Percentiles rank a stretch among this genome's conserved stretches.
phyloP scores from a whole-genome alignment of 805 yeast species.

The Barnettozyma siamensis region DNA sequence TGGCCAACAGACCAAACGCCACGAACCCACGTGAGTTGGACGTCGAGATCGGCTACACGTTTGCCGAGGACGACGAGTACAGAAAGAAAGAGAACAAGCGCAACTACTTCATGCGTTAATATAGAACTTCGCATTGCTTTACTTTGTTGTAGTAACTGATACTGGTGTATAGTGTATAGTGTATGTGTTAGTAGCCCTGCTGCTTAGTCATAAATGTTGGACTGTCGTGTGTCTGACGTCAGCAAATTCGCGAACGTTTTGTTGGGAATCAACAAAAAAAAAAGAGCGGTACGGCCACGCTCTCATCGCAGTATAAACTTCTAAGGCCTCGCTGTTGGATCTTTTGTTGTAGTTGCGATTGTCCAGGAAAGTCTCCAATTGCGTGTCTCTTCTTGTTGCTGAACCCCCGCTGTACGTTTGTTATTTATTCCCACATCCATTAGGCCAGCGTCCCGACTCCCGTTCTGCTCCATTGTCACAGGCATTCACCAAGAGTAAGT shows the following conservation, averaged over 20 bases:
- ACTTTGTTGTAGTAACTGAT: no score
- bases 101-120: conserved; percentile 67
- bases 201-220: neutral
- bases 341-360: neutral
- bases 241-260: conserved; percentile 3
- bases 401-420: neutral
- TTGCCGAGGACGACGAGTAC: conserved; percentile 39
- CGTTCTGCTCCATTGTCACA: neutral
- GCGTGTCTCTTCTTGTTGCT: neutral
- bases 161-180: no score
- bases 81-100: conserved; percentile 56
- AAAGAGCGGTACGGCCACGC: conserved; percentile 2
- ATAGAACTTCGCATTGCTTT: no score
- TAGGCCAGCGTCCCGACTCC: neutral
- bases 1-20: conserved; percentile 72
- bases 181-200: no score
- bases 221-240: conserved; percentile 5
- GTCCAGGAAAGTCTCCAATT: conserved; percentile 1
- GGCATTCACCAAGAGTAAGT: neutral
- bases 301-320: conserved; percentile 3
- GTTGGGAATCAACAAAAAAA: conserved; percentile 13
- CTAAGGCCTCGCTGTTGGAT: neutral
- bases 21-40: conserved; percentile 87
- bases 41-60: conserved; percentile 53
- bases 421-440: neutral